These are phyloP conservation scores for Suhomyces taliae DNA, from an alignment of 1,139 yeast genomes.

Conservation along the genomic window DNA sequence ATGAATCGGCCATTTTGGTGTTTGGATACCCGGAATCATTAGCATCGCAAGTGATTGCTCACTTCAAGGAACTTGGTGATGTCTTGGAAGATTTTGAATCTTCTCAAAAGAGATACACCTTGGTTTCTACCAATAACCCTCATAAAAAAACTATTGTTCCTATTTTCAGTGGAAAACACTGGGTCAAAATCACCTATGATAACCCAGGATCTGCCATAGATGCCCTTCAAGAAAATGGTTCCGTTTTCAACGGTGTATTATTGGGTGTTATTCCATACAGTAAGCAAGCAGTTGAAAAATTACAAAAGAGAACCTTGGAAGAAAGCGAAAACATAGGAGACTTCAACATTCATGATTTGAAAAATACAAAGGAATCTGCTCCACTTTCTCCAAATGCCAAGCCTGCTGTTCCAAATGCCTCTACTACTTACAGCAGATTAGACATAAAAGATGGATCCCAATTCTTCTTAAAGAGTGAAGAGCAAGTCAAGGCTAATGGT, in stretches of 20 bases:
- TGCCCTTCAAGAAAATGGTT: conserved; percentile 82
- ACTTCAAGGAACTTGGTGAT: conserved; percentile 78
- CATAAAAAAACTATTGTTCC: conserved; percentile 40
- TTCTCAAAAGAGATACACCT: conserved; percentile 17
- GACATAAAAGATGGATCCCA: conserved; percentile 46
- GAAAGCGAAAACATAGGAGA: conserved; percentile 59
- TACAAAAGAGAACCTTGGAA: conserved; percentile 55
- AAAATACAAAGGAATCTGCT: conserved; percentile 1
- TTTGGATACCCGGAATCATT: conserved; percentile 86
- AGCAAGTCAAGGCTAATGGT: conserved; percentile 12
- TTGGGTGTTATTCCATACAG: conserved; percentile 77
- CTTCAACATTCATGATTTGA: conserved; percentile 16
- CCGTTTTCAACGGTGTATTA: conserved; percentile 65
- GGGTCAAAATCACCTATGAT: conserved; percentile 86
- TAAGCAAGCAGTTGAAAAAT: conserved; percentile 59
- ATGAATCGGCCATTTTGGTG: conserved; percentile 71
- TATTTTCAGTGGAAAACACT: conserved; percentile 78
- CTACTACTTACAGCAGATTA: conserved; percentile 24
- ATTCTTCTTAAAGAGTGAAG: conserved; percentile 34
- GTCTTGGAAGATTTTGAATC: conserved; percentile 73
- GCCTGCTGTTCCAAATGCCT: background rate
- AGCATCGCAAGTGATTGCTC: conserved; percentile 65
- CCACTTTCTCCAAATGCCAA: background rate
- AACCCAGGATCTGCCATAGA: conserved; percentile 74
- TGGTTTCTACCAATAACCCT: conserved; percentile 8